phyloP scores from a whole-genome alignment of 1,284 basidiomycete species.

The Ceratobasidium papillatum region DNA sequence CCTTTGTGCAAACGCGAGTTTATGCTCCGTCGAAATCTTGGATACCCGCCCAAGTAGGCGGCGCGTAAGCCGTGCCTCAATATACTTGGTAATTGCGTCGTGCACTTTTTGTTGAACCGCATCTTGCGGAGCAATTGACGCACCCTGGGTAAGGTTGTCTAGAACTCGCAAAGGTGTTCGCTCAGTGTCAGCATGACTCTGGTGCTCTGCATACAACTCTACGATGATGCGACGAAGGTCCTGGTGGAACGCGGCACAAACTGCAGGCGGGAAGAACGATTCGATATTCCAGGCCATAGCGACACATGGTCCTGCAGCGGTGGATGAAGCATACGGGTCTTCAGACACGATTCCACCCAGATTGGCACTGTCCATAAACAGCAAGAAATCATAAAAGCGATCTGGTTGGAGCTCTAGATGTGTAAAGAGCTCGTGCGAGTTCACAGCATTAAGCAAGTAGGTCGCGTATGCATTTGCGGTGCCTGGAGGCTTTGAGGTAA shows the following conservation, averaged over 20 bases:
- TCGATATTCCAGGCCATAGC: slow-evolving; percentile 97
- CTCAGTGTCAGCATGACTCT: slow-evolving; percentile 64
- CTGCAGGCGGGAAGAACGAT: slow-evolving; percentile 84
- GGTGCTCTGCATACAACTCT: slow-evolving; percentile 83
- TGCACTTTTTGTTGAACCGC: slow-evolving; percentile 73
- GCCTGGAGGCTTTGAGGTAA: slow-evolving; percentile 95
- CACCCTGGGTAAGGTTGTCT: slow-evolving; percentile 69
- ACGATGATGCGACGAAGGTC: slow-evolving; percentile 86
- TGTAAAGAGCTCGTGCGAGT: slow-evolving; percentile 94
- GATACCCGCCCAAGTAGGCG: slow-evolving; percentile 80
- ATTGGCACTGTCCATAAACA: slow-evolving; percentile 97
- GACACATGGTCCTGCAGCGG: slow-evolving; percentile 52
- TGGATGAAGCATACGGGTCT: slow-evolving; percentile 58
- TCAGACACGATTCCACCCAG: slow-evolving; percentile 90
- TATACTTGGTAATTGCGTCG: slow-evolving; percentile 74
- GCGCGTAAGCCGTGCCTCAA: slow-evolving; percentile 83
- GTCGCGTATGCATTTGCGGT: slow-evolving; percentile 95
- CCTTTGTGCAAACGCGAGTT: slow-evolving; percentile 67
- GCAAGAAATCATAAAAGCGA: slow-evolving; percentile 91
- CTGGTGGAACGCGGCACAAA: slow-evolving; percentile 82
- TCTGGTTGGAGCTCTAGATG: slow-evolving; percentile 89
- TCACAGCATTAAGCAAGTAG: slow-evolving; percentile 93
- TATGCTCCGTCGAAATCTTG: slow-evolving; percentile 71
- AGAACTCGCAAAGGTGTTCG: slow-evolving; percentile 80
- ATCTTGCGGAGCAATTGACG: slow-evolving; percentile 68